Base-by-base conservation (phyloP, 2,329 filamentous ascomycete genomes). In the Botrytis porri region DNA sequence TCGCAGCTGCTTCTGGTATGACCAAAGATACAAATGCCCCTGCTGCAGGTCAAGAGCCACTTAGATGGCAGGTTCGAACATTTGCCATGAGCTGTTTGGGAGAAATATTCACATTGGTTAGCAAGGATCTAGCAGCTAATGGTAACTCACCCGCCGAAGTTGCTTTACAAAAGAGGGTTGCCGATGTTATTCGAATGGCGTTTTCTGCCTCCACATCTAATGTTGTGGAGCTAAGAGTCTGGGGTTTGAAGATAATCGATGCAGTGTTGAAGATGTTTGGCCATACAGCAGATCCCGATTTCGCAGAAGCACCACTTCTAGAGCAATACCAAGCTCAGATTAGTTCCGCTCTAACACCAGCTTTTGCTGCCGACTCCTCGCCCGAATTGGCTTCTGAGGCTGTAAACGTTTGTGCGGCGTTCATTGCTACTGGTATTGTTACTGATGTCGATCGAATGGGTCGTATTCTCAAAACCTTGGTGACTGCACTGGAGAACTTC, bases 301-400 rank as follows among this genome's bases (percentile, higher is more conserved):
- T 99, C 80, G 89, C 95, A n/a, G 96, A 99, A 82, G 96, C 93
- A 0, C 97, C 97, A 83, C 86, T 99, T 25, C 87, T 99, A 6
- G 97, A 99, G 82, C 96, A 99, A 82, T 99, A 99, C 79, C 97
- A 99, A 82, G 96, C 96, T 8, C 96, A 99, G 81, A 99, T 99
- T 80, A 95, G 95, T 79, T 98, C 96, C 29, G 96, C 96, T 0
- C 86, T 99, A 75, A 99, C 97, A 0, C 96, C 96, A 5, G 97
- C 96, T 0, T 99, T 99, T 83, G 95, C 96, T 1, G 92, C 91
- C 5, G 96, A 99, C 81, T 99, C 96, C 0, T 98, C 95, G 0
- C 95, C 97, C 0, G 96, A 99, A 81, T 86, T 99, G 25, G 97
- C 96, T 12, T 95, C 96, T 0, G 95, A 98, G 80, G 96, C 97